Evolutionary conservation across 768 basidiomycete species (phyloP), one percentile per base, ranked within the genome.

Genomic region (Tricholoma sp.): DNA sequence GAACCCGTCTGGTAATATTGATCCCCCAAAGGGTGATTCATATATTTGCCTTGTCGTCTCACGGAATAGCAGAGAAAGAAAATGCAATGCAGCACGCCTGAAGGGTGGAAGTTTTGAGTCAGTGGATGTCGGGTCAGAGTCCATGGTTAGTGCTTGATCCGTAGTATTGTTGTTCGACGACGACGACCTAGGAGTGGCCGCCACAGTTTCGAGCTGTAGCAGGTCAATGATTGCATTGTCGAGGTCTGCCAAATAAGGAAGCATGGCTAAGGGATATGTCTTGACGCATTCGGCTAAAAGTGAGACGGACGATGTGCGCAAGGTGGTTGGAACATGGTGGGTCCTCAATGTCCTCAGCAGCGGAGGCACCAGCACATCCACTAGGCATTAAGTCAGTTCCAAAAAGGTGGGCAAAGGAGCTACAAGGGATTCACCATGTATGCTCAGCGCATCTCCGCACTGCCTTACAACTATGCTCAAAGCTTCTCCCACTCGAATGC

Each of bases 41-140:
- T 88, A 82, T 10, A 77, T 64, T 8, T 79, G 73, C n/a, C 70
- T 71, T 0, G 78, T 83, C 16, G 77, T 75, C 41, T 85, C 79
- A n/a, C 80, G 78, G n/a, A 93, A 69, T 31, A 94, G 74, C 8
- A 86, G 66, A 0, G 84, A 76, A 43, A 96, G 76, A 67, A 97
- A 88, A 63, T 94, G 86, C n/a, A 97, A 66, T 0, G 91, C 93
- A 1, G 91, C 86, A 41, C 96, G 87, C 31, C 95, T 83, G 3
- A 98, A 74, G 0, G 91, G 80, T 0, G 95, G 91, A 50, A 90
- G 78, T 66, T 85, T 91, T 0, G 88, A 60, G 62, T 86, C 74
- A 3, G 72, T 72, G 0, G 81, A 76, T 0, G 82, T 81, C 9
- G 90, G 87, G 34, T 85, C 73, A 1, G 73, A 65, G 67, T 88